Conservation (phyloP, 495 filamentous ascomycete genomes). For the Recurvomyces mirabilis region DNA sequence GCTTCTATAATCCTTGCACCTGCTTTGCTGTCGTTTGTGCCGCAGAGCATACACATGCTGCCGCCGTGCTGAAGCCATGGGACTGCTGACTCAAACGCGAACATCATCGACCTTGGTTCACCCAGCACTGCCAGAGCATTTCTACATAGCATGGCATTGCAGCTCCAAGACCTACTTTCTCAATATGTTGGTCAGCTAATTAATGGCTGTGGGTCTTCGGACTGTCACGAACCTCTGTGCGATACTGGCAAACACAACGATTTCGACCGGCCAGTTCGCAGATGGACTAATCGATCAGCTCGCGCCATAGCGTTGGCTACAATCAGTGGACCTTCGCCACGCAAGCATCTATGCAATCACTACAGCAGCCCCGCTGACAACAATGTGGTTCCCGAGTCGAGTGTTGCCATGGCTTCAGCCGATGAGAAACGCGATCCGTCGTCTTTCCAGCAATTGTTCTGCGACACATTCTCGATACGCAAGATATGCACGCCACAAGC, state of each 20-base stretch:
- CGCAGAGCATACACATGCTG: no score
- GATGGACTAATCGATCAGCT: constrained; percentile 12
- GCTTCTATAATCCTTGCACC: no score
- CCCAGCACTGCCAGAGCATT: no score
- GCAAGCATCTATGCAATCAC: constrained; percentile 9
- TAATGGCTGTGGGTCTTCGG: constrained; percentile 11
- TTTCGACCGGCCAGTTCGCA: constrained; percentile 3
- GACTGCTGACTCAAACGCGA: no score
- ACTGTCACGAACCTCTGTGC: constrained; percentile 10
- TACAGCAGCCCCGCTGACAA: background rate
- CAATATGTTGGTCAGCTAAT: constrained; percentile 12
- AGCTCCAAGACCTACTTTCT: constrained; percentile 4
- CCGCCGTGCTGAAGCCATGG: no score
- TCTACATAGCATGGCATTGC: no score
- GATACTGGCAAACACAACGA: constrained; percentile 11
- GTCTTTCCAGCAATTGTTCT: constrained; percentile 9
- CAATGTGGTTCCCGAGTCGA: background rate
- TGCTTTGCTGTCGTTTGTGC: no score
- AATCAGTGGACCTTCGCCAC: constrained; percentile 4
- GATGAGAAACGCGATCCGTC: constrained; percentile 1
- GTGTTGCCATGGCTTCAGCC: background rate
- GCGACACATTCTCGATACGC: constrained; percentile 8
- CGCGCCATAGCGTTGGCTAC: constrained; percentile 13
- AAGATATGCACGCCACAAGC: constrained; percentile 4
- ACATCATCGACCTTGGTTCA: no score